Evolutionary conservation across 768 basidiomycete species (phyloP).

Genomic region (Russula lepida): DNA sequence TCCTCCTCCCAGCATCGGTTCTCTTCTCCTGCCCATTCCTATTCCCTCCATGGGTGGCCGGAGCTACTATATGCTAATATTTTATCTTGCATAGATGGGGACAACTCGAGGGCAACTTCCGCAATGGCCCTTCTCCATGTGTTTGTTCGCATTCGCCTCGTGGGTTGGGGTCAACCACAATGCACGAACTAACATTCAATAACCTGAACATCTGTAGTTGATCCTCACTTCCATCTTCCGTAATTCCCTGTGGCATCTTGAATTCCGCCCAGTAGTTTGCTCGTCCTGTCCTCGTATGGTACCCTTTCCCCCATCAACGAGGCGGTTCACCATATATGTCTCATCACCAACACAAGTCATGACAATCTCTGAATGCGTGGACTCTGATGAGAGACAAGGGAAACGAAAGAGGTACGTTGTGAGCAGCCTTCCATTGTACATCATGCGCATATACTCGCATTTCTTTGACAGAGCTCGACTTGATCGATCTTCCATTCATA

Average conservation of each 20-base stretch:
- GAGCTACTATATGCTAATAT: neutral
- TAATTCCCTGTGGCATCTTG: neutral
- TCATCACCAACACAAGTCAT: neutral
- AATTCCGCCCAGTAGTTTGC: neutral
- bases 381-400: neutral
- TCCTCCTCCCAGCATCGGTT: neutral
- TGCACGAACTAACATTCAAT: neutral
- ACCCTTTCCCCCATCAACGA: neutral
- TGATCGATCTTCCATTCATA: neutral
- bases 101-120: neutral
- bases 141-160: slow-evolving; percentile 10
- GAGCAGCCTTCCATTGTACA: neutral
- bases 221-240: neutral
- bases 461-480: neutral
- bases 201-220: neutral
- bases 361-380: neutral
- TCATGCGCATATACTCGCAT: slow-evolving; percentile 8
- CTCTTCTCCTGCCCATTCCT: neutral
- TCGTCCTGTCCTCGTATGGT: neutral
- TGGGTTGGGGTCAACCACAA: slow-evolving; percentile 1
- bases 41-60: neutral
- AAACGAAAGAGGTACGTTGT: neutral
- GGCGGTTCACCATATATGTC: neutral
- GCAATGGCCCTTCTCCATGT: neutral
- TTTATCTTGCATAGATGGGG: neutral